These are phyloP conservation scores for Alternaria sp. DNA, from an alignment of 2,329 filamentous ascomycete species.

Conservation along the genomic window DNA sequence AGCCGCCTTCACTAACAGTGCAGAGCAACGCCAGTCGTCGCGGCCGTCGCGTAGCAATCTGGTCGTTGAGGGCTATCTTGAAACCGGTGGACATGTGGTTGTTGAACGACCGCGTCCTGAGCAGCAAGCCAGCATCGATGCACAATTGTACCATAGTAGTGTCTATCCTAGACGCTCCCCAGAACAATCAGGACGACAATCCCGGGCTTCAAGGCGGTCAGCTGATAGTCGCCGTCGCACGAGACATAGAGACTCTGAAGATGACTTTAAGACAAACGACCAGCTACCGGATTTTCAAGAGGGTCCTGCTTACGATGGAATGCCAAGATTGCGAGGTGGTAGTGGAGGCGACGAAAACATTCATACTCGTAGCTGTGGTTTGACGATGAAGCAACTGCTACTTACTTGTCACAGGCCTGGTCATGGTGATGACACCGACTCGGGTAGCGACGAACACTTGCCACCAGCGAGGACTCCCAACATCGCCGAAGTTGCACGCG, in stretches of 20 bases:
- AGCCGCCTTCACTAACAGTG: background rate
- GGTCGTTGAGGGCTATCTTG: background rate
- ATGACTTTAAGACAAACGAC: background rate
- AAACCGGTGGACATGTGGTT: background rate
- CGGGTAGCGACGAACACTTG: background rate
- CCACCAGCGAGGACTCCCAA: background rate
- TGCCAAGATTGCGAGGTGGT: conserved; percentile 18
- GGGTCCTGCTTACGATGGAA: background rate
- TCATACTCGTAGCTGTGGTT: background rate
- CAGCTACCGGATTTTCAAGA: conserved; percentile 10
- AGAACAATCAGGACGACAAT: background rate
- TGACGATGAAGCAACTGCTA: conserved; percentile 3
- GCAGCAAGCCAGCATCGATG: background rate
- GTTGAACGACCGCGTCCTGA: background rate
- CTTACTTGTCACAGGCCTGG: conserved; percentile 2
- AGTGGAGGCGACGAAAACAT: background rate
- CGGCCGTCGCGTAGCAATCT: background rate
- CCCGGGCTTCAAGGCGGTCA: background rate
- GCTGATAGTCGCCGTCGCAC: background rate
- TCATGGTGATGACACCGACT: background rate
- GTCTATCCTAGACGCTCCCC: background rate
- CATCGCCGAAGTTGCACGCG: background rate
- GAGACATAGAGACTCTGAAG: background rate
- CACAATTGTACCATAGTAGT: background rate
- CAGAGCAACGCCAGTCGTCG: background rate